Conservation (phyloP, 371 early-diverging fungal species). For the Mucor ambiguus region DNA sequence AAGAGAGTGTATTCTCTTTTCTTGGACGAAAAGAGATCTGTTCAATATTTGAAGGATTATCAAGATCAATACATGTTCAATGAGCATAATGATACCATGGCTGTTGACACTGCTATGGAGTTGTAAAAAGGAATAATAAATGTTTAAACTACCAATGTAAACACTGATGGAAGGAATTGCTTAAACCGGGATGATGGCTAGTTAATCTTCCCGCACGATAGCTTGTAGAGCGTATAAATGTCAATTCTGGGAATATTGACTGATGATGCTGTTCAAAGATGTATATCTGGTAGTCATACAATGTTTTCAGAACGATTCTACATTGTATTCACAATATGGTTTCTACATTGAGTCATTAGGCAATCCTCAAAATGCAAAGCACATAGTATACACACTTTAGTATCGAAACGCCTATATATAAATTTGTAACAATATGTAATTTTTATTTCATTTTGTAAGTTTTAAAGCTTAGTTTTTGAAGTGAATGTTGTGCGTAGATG, state of each 20-base stretch:
- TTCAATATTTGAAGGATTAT: constrained; percentile 88
- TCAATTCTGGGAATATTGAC: too few species aligned
- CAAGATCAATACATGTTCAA: constrained; percentile 95
- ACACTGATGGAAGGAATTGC: too few species aligned
- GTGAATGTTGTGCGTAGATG: neutral
- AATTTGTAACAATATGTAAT: neutral
- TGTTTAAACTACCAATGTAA: neutral
- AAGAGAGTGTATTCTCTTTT: constrained; percentile 92
- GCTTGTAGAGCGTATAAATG: too few species aligned
- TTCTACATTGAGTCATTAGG: too few species aligned
- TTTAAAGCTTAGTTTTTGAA: neutral
- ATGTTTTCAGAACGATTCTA: too few species aligned
- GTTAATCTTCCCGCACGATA: too few species aligned
- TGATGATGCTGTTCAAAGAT: too few species aligned
- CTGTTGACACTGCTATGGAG: constrained; percentile 51
- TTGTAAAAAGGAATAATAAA: constrained; percentile 31
- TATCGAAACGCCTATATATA: neutral
- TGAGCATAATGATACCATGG: constrained; percentile 42
- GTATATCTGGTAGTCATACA: too few species aligned
- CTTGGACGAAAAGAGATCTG: constrained; percentile 96
- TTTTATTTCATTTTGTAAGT: neutral
- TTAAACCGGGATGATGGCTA: too few species aligned
- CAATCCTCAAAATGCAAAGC: too few species aligned
- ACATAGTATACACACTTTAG: too few species aligned
- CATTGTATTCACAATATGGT: too few species aligned